Evolutionary conservation across 2,329 filamentous ascomycete species (phyloP).

Genomic region (Knufia fluminis): DNA sequence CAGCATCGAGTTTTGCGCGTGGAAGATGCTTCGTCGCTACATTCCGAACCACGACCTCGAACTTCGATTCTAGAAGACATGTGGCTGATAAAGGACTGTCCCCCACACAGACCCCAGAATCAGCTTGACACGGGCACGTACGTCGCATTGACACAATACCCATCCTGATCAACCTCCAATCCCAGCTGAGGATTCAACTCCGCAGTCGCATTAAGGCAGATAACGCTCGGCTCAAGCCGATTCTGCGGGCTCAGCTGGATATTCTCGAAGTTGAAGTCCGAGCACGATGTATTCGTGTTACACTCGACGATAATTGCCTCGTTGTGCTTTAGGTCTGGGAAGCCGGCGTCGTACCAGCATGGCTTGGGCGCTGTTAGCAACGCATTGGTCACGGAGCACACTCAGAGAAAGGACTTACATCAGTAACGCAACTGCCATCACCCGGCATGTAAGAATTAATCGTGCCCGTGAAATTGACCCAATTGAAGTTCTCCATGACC

Average conservation of each 20-base stretch:
- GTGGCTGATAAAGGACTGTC: too few relatives aligned
- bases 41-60: too few relatives aligned
- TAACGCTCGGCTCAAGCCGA: constrained; percentile 23
- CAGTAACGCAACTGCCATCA: constrained; percentile 35
- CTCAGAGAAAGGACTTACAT: constrained; percentile 17
- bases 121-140: constrained; percentile 21
- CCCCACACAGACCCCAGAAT: too few relatives aligned
- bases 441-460: constrained; percentile 36
- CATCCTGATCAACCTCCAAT: constrained; percentile 15
- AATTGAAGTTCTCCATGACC: constrained; percentile 36
- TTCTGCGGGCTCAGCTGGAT: constrained; percentile 29
- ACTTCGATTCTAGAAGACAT: too few relatives aligned
- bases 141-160: constrained; percentile 29
- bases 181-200: constrained; percentile 29
- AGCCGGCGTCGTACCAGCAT: constrained; percentile 37
- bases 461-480: constrained; percentile 34
- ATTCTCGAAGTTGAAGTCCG: constrained; percentile 27
- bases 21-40: too few relatives aligned
- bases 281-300: constrained; percentile 33
- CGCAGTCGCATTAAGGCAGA: constrained; percentile 31
- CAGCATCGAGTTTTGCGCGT: too few relatives aligned
- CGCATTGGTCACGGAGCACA: too few relatives aligned
- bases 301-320: constrained; percentile 37
- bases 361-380: constrained; percentile 19
- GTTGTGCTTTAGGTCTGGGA: constrained; percentile 32